Base-by-base conservation (phyloP, 495 filamentous ascomycete species). In the Podospora conica region DNA sequence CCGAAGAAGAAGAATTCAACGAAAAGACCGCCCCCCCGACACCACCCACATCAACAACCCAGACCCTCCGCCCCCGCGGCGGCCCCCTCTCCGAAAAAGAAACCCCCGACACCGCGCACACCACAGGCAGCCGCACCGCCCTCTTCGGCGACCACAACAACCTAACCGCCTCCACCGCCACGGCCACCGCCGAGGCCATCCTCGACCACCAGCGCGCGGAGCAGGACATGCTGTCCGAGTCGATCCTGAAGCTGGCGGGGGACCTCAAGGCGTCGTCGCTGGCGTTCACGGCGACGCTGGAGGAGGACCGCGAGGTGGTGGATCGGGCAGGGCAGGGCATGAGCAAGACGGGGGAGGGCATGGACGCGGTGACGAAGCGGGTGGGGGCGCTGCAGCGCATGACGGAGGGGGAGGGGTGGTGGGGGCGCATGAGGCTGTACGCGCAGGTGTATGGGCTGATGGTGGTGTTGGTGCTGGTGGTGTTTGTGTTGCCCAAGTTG, bases 331-430 rank as follows among this genome's bases (percentile, higher is more conserved):
- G 84, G 0, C 81, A 88, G 40, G 91, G 90, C 0, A 82, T 98
- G 61, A 91, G 93, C 71, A 86, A 84, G 75, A 96, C 90, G 68
- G 83, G 86, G 53, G 73, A 79, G 8, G 88, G 86, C 3, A 90
- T 98, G 82, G 87, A 91, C 54, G 86, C 85, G 0, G 89, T 93
- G 21, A 84, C 86, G 53, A 81, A 83, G 66, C 77, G 86, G 65
- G 95, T 98, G 88, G 89, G 90, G 0, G 80, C 81, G 72, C 72
- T 97, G 70, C 78, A 84, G 68, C 80, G 83, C 24, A 88, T 94
- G 85, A 91, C 86, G 22, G 93, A 96, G 80, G 92, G 92, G 10
- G 86, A 88, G 73, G 93, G 93, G 1, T 94, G 88, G 90, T 93
- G 85, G 90, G 93, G 90, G 20, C 74, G 93, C 61, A 85, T 96